Evolutionary conservation across 2,329 filamentous ascomycete genomes (phyloP).

Genomic region (Ascosphaera pollenicola): DNA sequence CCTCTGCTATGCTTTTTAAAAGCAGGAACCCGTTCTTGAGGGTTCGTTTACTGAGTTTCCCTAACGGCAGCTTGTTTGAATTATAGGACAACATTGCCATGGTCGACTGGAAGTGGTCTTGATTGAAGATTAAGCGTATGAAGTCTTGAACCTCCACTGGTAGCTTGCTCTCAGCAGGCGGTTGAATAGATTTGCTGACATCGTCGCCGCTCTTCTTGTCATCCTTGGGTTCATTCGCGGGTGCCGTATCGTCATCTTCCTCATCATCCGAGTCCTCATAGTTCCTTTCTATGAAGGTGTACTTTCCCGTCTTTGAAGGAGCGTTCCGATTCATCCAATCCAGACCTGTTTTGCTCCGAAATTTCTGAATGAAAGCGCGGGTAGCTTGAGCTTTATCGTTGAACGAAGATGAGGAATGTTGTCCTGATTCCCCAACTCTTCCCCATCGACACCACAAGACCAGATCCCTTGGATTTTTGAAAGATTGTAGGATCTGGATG

Average conservation of each 20-base stretch:
- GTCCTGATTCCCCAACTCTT: constrained; percentile 39
- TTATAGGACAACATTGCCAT: constrained; percentile 24
- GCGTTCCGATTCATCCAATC: constrained; percentile 26
- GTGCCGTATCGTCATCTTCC: constrained; percentile 18
- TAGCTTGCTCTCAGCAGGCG: constrained; percentile 33
- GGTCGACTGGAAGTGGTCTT: constrained; percentile 41
- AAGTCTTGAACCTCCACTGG: constrained; percentile 39
- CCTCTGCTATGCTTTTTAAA: constrained; percentile 49
- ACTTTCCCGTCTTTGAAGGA: constrained; percentile 34
- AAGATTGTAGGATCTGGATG: constrained; percentile 35
- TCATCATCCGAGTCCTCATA: constrained; percentile 39
- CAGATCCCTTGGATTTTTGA: constrained; percentile 23
- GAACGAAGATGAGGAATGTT: constrained; percentile 19
- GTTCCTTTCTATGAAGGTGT: constrained; percentile 58
- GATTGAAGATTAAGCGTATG: constrained; percentile 68
- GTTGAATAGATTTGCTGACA: constrained; percentile 14
- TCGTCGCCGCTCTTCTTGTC: constrained; percentile 14
- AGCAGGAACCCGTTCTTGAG: constrained; percentile 53
- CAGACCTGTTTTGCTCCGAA: constrained; percentile 33
- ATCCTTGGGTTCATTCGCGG: constrained; percentile 9
- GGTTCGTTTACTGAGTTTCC: constrained; percentile 62
- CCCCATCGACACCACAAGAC: constrained; percentile 55
- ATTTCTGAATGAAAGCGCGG: constrained; percentile 29
- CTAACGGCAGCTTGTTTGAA: constrained; percentile 51
- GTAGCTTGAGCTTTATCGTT: constrained; percentile 19